Percentiles rank a stretch among this genome's conserved stretches.
These are phyloP conservation scores for Venturia carpophila DNA, from an alignment of 2,329 filamentous ascomycete genomes.

Conservation along the genomic window DNA sequence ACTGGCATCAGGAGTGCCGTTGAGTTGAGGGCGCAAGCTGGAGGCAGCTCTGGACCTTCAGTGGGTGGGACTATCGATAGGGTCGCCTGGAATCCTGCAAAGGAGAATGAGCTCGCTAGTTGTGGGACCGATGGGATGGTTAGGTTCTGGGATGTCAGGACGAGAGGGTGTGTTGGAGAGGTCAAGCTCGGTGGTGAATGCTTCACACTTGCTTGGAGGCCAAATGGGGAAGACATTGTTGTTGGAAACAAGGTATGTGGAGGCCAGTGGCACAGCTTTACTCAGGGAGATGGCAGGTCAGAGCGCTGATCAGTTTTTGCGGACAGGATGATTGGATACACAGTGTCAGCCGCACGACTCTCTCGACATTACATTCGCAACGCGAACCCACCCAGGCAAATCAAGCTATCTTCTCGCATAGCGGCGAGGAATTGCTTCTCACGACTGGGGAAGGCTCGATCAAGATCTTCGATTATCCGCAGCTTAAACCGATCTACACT, in stretches of 20 bases:
- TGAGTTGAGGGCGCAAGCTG: slow-evolving; percentile 50
- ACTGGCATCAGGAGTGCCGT: slow-evolving; percentile 66
- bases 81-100: slow-evolving; percentile 68
- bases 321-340: slow-evolving; percentile 53
- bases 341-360: slow-evolving; percentile 52
- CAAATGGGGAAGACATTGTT: slow-evolving; percentile 60
- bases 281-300: background rate
- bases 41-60: slow-evolving; percentile 43
- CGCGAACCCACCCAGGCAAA: slow-evolving; percentile 60
- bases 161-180: slow-evolving; percentile 62
- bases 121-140: slow-evolving; percentile 66
- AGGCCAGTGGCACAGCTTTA: background rate
- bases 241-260: slow-evolving; percentile 60
- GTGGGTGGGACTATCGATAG: slow-evolving; percentile 52
- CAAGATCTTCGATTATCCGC: slow-evolving; percentile 63
- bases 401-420: slow-evolving; percentile 66
- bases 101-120: slow-evolving; percentile 69
- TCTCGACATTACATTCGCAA: slow-evolving; percentile 50
- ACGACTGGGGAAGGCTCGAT: slow-evolving; percentile 64
- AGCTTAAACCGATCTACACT: slow-evolving; percentile 44
- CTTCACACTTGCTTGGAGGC: slow-evolving; percentile 66
- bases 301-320: background rate
- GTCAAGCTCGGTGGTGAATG: slow-evolving; percentile 55
- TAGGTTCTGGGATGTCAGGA: slow-evolving; percentile 73
- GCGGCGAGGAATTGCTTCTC: slow-evolving; percentile 60